Evolutionary conservation across 2,329 filamentous ascomycete genomes (phyloP), one percentile per base, ranked within the genome.

Genomic region (Trichophaea hybrida): DNA sequence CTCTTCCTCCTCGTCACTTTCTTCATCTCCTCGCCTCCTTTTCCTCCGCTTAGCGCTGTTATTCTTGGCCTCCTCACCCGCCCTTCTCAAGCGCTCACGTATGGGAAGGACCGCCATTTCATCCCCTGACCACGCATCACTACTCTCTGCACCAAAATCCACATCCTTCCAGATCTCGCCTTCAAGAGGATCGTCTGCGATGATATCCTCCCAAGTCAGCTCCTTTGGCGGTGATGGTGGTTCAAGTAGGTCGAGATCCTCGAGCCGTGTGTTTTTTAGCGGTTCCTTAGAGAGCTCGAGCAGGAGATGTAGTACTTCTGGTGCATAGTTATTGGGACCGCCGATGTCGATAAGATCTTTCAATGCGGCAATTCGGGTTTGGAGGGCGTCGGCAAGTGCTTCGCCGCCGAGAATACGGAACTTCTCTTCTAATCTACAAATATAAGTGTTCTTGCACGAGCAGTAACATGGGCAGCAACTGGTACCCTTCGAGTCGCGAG

Each of bases 261-360:
- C 76, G 0, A 91, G 72, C 3, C 75, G 79, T 0, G 86, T 81
- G 55, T 88, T 84, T 56, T 83, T 78, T 0, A 83, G 79, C 1
- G 93, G 91, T 57, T 83, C 80, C 66, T 95, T 84, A 1, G 91
- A 91, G 0, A 97, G 79, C 62, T 88, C 80, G 6, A 97, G 75
- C 8, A 97, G 73, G 0, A 97, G 73, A 54, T 86, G 83, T 12
- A 97, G 74, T 12, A 86, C 77, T 67, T 97, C 93, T 0, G 90
- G 89, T 5, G 82, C 81, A 43, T 61, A 59, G 10, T 51, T 55
- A n/a, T 43, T 55, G 37, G 53, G 10, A 13, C 52, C 38, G 31
- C 62, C 7, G 54, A 57, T 10, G 52, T 82, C 48, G 77, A 77
- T 38, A 73, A 75, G 55, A 61, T 74, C 5, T 31, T 43, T 43